Conservation (phyloP, 1,139 yeast species). For the Arxiozyma slooffiae region DNA sequence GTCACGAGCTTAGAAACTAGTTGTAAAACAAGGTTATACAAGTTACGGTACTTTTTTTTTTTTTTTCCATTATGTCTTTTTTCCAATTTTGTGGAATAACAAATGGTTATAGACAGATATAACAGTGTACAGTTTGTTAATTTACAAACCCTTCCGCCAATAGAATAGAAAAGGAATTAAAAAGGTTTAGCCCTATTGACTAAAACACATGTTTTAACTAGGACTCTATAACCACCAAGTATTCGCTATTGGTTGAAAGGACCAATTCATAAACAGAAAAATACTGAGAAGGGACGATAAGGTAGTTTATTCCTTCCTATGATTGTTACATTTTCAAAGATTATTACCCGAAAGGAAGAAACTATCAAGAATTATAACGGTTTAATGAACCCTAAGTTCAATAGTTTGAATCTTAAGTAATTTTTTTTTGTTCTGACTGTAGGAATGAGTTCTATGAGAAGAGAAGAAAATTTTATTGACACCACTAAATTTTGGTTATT, state of each 20-base stretch:
- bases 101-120: too few species aligned
- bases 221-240: constrained; percentile 45
- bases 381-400: constrained; percentile 46
- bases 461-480: constrained; percentile 45
- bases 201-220: constrained; percentile 32
- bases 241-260: constrained; percentile 40
- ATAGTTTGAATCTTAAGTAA: constrained; percentile 47
- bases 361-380: constrained; percentile 38
- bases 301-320: not conserved
- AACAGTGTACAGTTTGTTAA: too few species aligned
- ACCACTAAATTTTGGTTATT: constrained; percentile 39
- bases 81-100: too few species aligned
- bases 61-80: too few species aligned
- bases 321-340: constrained; percentile 30
- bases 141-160: constrained; percentile 45
- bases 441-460: constrained; percentile 30
- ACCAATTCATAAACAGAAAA: constrained; percentile 28
- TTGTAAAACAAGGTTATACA: too few species aligned
- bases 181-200: constrained; percentile 41
- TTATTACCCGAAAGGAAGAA: constrained; percentile 45
- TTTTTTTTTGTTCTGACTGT: constrained; percentile 46
- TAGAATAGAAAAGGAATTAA: constrained; percentile 47
- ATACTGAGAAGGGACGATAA: not conserved
- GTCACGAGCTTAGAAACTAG: too few species aligned
- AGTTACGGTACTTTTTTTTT: too few species aligned